Base-by-base conservation (phyloP, 768 basidiomycete genomes). In the Suillus subaureus region DNA sequence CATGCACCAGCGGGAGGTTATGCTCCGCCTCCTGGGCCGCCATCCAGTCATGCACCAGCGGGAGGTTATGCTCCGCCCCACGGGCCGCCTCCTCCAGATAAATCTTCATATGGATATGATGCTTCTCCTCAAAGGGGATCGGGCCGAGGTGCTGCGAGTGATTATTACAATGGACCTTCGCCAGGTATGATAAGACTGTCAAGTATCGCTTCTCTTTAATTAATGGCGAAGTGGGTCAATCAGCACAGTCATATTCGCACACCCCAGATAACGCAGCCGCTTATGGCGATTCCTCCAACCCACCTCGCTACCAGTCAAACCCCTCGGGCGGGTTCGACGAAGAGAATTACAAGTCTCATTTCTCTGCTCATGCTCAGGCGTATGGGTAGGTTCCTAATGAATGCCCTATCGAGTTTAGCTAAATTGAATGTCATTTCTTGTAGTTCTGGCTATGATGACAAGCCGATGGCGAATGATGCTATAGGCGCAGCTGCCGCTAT, bases 401-500 rank as follows among this genome's bases (percentile, higher is more conserved):
- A 8, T 1, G 16, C 6, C 18, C 40, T 13, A 0, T 26, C 26
- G 7, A 35, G 45, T 66, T 1, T 28, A n/a, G 31, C 40, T 52
- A 23, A 21, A 39, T 18, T 18, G 1, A 58, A 49, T 40, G 28
- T 28, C 39, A 21, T 31, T 33, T 33, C 31, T 57, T n/a, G 11
- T 23, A 43, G 45, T 16, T 42, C 54, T 1, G 21, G 18, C 16
- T 2, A 56, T 13, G 33, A 28, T 35, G 16, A 55, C 42, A 77
- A 70, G 40, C 73, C 73, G n/a, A 75, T 77, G 76, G 69, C 66
- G 26, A 37, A 66, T 2, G 68, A 76, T 16, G 21, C 67, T 39
- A 76, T 76, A 35, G 75, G 75, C 1, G 64, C 69, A 5, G 75
- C 75, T 4, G 75, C 75, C 11, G 75, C 75, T n/a, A 64, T 76